phyloP scores from a whole-genome alignment of 2,329 filamentous ascomycete genomes.

The Cercospora sesami region DNA sequence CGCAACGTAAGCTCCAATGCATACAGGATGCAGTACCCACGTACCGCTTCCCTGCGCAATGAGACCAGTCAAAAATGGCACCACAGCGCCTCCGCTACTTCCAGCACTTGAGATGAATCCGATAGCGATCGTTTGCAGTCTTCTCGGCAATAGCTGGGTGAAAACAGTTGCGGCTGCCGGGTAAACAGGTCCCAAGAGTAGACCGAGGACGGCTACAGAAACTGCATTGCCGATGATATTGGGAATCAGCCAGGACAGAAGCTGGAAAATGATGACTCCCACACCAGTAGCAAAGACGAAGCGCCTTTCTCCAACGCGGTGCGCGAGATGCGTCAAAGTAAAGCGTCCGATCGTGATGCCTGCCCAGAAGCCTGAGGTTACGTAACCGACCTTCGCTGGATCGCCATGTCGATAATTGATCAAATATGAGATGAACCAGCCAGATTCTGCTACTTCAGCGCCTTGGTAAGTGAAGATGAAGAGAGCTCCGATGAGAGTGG shows the following conservation, averaged over 20 bases:
- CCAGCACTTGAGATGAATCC: conserved; percentile 70
- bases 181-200: conserved; percentile 77
- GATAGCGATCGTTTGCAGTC: conserved; percentile 63
- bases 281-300: conserved; percentile 65
- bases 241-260: conserved; percentile 66
- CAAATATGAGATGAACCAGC: conserved; percentile 84
- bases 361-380: conserved; percentile 67
- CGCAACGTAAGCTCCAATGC: conserved; percentile 62
- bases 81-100: conserved; percentile 66
- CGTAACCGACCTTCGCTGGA: conserved; percentile 72
- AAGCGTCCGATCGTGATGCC: conserved; percentile 59
- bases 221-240: conserved; percentile 50
- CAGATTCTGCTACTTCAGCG: conserved; percentile 78
- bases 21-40: conserved; percentile 66
- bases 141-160: conserved; percentile 58
- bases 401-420: conserved; percentile 70
- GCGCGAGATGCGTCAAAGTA: conserved; percentile 64
- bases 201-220: conserved; percentile 61
- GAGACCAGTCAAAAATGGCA: conserved; percentile 66
- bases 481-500: conserved; percentile 71
- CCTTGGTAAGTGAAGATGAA: conserved; percentile 89
- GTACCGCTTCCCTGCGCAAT: conserved; percentile 63
- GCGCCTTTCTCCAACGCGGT: conserved; percentile 67
- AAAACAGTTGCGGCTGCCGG: conserved; percentile 69
- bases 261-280: conserved; percentile 66